Evolutionary conservation across 1,284 basidiomycete genomes (phyloP).

Genomic region (Agroathelia rolfsii): DNA sequence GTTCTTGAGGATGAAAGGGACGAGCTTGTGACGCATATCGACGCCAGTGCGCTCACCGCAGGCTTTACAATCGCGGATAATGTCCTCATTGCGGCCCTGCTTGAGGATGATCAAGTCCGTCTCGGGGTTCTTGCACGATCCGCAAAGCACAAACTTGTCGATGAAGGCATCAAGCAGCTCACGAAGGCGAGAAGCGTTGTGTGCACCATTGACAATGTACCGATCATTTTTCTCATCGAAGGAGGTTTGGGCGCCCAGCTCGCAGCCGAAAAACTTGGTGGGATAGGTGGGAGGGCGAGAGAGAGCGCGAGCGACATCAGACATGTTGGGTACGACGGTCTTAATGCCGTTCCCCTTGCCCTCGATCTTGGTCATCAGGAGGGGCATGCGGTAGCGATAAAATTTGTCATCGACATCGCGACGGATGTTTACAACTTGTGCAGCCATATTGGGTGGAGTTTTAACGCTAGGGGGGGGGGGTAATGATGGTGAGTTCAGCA

Average conservation of each 20-base stretch:
- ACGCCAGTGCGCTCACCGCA: slow-evolving; percentile 88
- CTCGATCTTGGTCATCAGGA: slow-evolving; percentile 94
- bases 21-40: slow-evolving; percentile 97
- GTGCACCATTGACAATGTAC: slow-evolving; percentile 98
- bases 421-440: slow-evolving; percentile 88
- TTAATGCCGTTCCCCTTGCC: slow-evolving; percentile 99
- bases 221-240: slow-evolving; percentile 95
- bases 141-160: slow-evolving; percentile 96
- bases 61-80: slow-evolving; percentile 96
- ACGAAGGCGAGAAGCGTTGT: slow-evolving; percentile 85
- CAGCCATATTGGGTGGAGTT: slow-evolving; percentile 73
- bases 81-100: slow-evolving; percentile 62
- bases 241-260: slow-evolving; percentile 95
- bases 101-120: slow-evolving; percentile 92
- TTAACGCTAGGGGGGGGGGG: slow-evolving; percentile 41
- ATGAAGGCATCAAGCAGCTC: slow-evolving; percentile 97
- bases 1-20: slow-evolving; percentile 96
- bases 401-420: slow-evolving; percentile 96
- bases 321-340: slow-evolving; percentile 98
- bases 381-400: slow-evolving; percentile 92
- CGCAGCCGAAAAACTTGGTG: slow-evolving; percentile 99
- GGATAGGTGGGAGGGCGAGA: slow-evolving; percentile 93
- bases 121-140: slow-evolving; percentile 98
- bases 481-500: slow-evolving; percentile 1
- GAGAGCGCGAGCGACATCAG: slow-evolving; percentile 92